Conservation (phyloP, 2,329 filamentous ascomycete species). For the Dendrostoma leiphaemia region DNA sequence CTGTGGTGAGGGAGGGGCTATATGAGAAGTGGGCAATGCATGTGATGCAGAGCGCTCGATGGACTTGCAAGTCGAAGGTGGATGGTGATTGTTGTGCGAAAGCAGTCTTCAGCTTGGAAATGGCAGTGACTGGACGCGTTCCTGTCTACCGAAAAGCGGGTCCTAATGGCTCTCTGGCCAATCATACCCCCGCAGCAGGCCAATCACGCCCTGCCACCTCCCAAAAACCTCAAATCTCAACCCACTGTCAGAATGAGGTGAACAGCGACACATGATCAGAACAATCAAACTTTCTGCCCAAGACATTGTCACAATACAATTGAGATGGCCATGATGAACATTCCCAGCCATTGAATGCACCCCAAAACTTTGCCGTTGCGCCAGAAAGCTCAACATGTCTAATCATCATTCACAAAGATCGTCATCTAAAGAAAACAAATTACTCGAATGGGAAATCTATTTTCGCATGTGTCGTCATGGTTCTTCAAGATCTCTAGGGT, state of each 20-base stretch:
- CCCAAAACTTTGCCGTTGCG: no score
- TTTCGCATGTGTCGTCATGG: slow-evolving; percentile 19
- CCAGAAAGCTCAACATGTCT: background rate
- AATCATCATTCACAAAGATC: background rate
- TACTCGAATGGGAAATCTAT: slow-evolving; percentile 20
- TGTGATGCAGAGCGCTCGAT: background rate
- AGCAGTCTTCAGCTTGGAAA: background rate
- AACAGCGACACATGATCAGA: background rate
- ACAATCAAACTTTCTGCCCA: background rate
- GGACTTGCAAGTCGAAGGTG: background rate
- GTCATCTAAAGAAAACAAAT: slow-evolving; percentile 15
- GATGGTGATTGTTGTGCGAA: background rate
- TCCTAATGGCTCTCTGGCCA: background rate
- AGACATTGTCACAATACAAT: background rate
- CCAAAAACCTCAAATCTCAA: background rate
- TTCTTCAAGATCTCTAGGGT: slow-evolving; percentile 15
- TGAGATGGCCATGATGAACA: background rate
- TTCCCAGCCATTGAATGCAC: no score
- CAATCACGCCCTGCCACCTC: background rate
- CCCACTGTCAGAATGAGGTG: background rate
- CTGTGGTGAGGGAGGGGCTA: background rate
- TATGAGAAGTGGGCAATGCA: background rate
- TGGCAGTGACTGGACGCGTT: background rate
- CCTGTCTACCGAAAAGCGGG: background rate
- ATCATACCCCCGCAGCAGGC: background rate